Percentiles rank a stretch among this genome's conserved stretches.
Conservation (phyloP, 345 rosid genomes). For the Microcos paniculata region DNA sequence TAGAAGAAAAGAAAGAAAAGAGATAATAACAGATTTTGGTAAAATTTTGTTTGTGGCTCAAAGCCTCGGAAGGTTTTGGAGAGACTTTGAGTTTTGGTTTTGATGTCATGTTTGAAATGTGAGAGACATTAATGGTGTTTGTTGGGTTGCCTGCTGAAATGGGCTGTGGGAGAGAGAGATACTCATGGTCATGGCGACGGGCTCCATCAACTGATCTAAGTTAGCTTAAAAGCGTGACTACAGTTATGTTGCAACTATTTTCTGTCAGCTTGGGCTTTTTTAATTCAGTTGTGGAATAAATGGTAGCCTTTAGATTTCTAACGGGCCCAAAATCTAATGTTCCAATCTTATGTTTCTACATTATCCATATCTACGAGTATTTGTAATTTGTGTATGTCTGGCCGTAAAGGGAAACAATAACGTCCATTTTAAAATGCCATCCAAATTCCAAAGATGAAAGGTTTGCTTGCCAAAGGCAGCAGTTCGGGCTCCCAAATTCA, state of each 20-base stretch:
- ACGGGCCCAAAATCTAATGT: background rate
- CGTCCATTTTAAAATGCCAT: too few species aligned
- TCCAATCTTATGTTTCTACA: background rate
- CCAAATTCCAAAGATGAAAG: too few species aligned
- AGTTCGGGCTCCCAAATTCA: background rate
- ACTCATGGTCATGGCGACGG: background rate
- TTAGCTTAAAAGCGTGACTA: background rate
- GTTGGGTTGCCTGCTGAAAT: background rate
- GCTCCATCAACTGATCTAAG: background rate
- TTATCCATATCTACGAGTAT: background rate
- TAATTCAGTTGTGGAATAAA: background rate
- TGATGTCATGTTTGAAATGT: background rate
- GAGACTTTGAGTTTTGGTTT: background rate
- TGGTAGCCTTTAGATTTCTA: background rate
- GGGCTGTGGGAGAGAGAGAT: background rate
- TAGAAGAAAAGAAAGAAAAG: background rate
- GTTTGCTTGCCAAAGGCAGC: too few species aligned
- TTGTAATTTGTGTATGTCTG: too few species aligned
- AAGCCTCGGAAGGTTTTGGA: background rate
- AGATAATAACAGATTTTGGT: background rate
- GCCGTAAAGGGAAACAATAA: too few species aligned
- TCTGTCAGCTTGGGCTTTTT: background rate
- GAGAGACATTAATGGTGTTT: constrained; percentile 1
- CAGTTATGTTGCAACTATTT: background rate
- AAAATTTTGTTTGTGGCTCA: background rate